phyloP scores from a whole-genome alignment of 306 rosid genomes.

The Acmispon strigosus region DNA sequence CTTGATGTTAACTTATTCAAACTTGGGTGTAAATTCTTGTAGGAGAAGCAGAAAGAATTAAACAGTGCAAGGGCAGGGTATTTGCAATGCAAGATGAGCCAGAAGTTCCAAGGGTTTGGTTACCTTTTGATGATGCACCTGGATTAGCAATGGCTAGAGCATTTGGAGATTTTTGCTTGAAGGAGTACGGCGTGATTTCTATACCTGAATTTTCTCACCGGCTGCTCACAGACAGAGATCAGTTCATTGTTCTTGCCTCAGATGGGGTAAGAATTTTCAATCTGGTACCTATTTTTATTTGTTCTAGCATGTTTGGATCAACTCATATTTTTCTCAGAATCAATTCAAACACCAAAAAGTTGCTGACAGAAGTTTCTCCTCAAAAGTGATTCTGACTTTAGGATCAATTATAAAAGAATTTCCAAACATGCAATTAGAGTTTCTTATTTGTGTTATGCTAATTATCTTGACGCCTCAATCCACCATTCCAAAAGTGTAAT shows the following conservation, averaged over 20 bases:
- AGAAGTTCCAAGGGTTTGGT: constrained; percentile 88
- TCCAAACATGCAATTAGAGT: background rate
- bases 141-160: constrained; percentile 99
- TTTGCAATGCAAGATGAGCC: constrained; percentile 98
- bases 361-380: too few species aligned
- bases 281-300: background rate
- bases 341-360: too few species aligned
- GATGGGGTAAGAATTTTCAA: constrained; percentile 70
- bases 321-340: too few species aligned
- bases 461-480: background rate
- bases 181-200: constrained; percentile 95
- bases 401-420: too few species aligned
- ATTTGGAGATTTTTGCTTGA: constrained; percentile 91
- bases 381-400: background rate
- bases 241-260: constrained; percentile 89
- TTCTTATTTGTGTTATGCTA: background rate
- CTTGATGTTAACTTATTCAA: background rate
- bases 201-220: constrained; percentile 82
- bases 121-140: constrained; percentile 93
- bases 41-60: constrained; percentile 96
- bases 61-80: constrained; percentile 84
- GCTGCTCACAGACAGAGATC: constrained; percentile 64
- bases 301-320: background rate
- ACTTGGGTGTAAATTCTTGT: background rate
- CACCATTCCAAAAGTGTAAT: background rate